A percentile compares a stretch with the other conserved stretches of the same genome.
Evolutionary conservation across 352 stramenopile species (phyloP).

Genomic region (Phytophthora cajani): DNA sequence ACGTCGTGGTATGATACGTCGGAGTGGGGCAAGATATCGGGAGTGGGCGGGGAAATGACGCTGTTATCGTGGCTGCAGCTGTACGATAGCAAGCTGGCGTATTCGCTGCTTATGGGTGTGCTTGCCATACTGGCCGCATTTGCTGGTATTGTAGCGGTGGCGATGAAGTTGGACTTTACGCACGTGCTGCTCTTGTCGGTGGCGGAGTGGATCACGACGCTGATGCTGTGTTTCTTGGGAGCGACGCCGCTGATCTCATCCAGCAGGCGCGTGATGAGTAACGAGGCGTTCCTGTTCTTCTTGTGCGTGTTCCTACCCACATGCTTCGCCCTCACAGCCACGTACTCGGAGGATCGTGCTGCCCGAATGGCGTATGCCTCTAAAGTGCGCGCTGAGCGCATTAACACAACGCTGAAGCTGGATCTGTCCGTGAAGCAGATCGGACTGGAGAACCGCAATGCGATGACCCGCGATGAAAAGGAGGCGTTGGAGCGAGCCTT

Average conservation of each 20-base stretch:
- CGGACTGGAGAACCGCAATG: constrained; percentile 68
- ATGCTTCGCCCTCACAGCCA: constrained; percentile 69
- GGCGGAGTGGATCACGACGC: constrained; percentile 65
- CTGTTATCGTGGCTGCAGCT: constrained; percentile 68
- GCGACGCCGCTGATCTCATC: constrained; percentile 55
- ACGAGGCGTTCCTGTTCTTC: constrained; percentile 67
- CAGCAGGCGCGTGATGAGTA: constrained; percentile 53
- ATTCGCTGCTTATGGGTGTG: constrained; percentile 70
- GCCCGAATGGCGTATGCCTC: constrained; percentile 74
- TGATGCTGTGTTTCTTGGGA: constrained; percentile 53
- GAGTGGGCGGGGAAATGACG: constrained; percentile 51
- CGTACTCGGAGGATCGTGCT: constrained; percentile 79
- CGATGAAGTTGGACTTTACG: constrained; percentile 81
- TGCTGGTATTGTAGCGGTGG: constrained; percentile 70
- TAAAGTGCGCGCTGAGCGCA: constrained; percentile 75
- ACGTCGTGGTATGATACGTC: constrained; percentile 57
- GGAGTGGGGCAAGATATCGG: constrained; percentile 36
- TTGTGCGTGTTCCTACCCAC: constrained; percentile 71
- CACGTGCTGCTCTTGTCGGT: constrained; percentile 68
- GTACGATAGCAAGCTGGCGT: constrained; percentile 68
- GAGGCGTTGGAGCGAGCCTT: constrained; percentile 64
- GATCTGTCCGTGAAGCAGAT: constrained; percentile 79
- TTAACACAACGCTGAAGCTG: constrained; percentile 85
- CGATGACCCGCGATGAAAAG: constrained; percentile 62
- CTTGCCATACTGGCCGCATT: constrained; percentile 66